Evolutionary conservation across 2,329 filamentous ascomycete genomes (phyloP).

Genomic region (Clarireedia monteithiana): DNA sequence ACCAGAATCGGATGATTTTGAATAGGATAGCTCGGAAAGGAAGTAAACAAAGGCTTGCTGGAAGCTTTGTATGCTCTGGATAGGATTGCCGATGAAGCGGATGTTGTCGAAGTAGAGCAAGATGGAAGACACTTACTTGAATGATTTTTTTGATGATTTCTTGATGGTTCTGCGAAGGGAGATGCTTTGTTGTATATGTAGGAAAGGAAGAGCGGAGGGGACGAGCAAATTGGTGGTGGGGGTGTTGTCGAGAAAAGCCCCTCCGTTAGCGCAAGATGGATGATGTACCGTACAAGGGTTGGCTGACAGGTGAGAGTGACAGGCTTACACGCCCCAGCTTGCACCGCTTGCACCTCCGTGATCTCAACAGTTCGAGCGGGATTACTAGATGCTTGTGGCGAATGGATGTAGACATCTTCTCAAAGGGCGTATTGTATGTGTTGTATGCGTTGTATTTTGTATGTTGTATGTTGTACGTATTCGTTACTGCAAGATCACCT

Average conservation of each 20-base stretch:
- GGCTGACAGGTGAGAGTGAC: not conserved
- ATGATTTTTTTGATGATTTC: slow-evolving; percentile 7
- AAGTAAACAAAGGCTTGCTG: slow-evolving; percentile 5
- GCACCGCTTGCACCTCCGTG: too few species aligned
- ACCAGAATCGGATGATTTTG: slow-evolving; percentile 10
- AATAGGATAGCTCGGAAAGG: not conserved
- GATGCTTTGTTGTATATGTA: slow-evolving; percentile 12
- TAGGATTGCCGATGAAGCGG: not conserved
- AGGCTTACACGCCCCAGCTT: not conserved
- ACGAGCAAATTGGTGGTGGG: slow-evolving; percentile 12
- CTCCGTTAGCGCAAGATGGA: slow-evolving; percentile 7
- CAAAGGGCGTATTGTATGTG: too few species aligned
- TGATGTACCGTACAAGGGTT: not conserved
- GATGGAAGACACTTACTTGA: slow-evolving; percentile 15
- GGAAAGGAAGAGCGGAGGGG: slow-evolving; percentile 13
- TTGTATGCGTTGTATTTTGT: too few species aligned
- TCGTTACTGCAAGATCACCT: too few species aligned
- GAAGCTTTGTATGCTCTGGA: not conserved
- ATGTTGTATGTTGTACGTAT: too few species aligned
- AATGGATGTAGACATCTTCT: too few species aligned
- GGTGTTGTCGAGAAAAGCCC: slow-evolving; percentile 9
- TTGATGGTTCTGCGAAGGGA: slow-evolving; percentile 5
- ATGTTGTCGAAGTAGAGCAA: not conserved
- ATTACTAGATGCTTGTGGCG: too few species aligned
- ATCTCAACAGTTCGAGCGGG: too few species aligned